Percentiles rank a stretch among this genome's conserved stretches.
Evolutionary conservation across 345 rosid species (phyloP).

Genomic region (Gossypium arboreum): DNA sequence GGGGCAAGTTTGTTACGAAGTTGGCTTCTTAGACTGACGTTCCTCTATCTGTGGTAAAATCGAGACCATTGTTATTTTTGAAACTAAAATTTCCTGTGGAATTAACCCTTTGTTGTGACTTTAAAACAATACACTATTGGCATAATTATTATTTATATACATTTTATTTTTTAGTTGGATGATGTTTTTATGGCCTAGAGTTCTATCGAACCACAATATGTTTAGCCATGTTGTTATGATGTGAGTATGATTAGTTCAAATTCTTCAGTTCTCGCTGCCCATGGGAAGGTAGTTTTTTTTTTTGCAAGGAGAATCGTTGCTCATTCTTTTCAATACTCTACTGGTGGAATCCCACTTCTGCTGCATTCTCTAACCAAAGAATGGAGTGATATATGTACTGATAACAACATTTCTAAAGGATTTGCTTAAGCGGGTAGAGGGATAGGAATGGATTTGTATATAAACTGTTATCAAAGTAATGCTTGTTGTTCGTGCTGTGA

Average conservation of each 20-base stretch:
- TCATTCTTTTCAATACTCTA: background rate
- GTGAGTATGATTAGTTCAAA: background rate
- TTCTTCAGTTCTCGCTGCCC: background rate
- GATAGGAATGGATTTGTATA: background rate
- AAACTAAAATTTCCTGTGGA: background rate
- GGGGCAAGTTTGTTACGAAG: background rate
- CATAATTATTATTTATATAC: background rate
- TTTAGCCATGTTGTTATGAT: background rate
- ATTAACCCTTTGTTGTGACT: background rate
- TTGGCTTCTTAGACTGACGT: background rate
- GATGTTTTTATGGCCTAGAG: background rate
- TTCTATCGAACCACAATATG: background rate
- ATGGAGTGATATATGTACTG: too few species aligned
- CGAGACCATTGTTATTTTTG: background rate
- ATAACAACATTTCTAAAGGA: background rate
- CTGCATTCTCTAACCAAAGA: too few species aligned
- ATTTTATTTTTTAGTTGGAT: background rate
- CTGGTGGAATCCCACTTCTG: background rate
- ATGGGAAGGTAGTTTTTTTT: background rate
- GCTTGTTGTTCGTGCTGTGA: background rate
- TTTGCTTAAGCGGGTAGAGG: background rate
- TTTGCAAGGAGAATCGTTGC: background rate
- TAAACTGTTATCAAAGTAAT: background rate
- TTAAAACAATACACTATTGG: background rate
- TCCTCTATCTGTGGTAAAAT: background rate